Percentiles rank a stretch among this genome's conserved stretches.
phyloP scores from a whole-genome alignment of 345 rosid genomes.

The Linum usitatissimum region DNA sequence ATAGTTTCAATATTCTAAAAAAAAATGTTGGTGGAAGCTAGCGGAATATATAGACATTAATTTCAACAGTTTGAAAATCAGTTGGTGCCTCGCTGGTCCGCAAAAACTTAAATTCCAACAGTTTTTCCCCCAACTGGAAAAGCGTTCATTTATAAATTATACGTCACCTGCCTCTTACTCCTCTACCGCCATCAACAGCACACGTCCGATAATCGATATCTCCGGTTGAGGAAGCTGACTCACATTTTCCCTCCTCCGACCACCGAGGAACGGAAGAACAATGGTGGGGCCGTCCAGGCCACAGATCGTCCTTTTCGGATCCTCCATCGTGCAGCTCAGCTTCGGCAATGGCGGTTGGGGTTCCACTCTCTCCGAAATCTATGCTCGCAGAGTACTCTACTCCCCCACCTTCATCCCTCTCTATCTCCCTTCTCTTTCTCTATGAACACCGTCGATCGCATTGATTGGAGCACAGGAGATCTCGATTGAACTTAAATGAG shows the following conservation, averaged over 20 bases:
- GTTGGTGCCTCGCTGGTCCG: no score
- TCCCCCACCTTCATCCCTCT: background rate
- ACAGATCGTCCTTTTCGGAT: slow-evolving; percentile 90
- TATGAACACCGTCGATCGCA: background rate
- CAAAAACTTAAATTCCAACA: no score
- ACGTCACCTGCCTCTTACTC: no score
- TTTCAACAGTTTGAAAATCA: no score
- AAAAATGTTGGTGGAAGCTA: no score
- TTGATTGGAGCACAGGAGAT: no score
- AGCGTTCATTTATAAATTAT: no score
- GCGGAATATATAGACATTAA: no score
- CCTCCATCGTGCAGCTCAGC: slow-evolving; percentile 92
- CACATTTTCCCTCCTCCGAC: background rate
- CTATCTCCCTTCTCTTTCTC: background rate
- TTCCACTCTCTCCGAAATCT: slow-evolving; percentile 70
- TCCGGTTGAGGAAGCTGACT: background rate
- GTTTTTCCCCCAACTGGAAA: no score
- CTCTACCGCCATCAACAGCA: no score
- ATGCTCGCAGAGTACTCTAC: slow-evolving; percentile 65
- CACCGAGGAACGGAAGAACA: slow-evolving; percentile 5
- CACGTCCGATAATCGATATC: background rate
- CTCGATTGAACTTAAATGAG: no score
- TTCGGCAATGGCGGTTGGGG: slow-evolving; percentile 96
- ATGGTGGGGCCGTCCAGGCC: slow-evolving; percentile 89
- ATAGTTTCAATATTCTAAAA: no score